phyloP scores from a whole-genome alignment of 75 land plant species.

The Chamaecyparis obtusa region DNA sequence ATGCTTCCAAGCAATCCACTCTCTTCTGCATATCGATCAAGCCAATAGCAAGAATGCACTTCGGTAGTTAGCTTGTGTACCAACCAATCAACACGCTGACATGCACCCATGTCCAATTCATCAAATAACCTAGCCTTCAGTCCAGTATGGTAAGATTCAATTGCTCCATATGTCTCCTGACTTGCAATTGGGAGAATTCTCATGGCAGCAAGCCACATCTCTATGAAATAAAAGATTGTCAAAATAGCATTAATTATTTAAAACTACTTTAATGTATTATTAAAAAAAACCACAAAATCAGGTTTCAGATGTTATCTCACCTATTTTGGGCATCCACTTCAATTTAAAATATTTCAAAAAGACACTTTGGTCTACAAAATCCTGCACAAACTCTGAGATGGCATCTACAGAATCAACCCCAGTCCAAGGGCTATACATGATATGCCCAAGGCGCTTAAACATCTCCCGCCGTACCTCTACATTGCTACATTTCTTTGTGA shows the following conservation, averaged over 20 bases:
- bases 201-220: constrained; percentile 73
- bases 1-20: constrained; percentile 52
- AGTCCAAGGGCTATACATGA: constrained; percentile 50
- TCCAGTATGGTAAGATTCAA: constrained; percentile 73
- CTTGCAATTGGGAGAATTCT: constrained; percentile 56
- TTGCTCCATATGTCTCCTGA: constrained; percentile 72
- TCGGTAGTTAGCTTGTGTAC: constrained; percentile 77
- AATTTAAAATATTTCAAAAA: constrained; percentile 68
- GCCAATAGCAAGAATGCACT: constrained; percentile 74
- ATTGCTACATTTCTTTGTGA: constrained; percentile 51
- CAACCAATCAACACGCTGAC: constrained; percentile 78
- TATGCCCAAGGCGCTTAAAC: constrained; percentile 61
- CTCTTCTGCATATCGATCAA: constrained; percentile 70
- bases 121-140: constrained; percentile 61
- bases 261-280: constrained; percentile 2
- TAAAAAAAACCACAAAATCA: not conserved
- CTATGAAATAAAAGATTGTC: constrained; percentile 22
- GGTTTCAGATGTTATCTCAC: constrained; percentile 25
- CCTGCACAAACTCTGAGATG: constrained; percentile 51
- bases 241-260: constrained; percentile 8
- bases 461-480: constrained; percentile 61
- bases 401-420: constrained; percentile 25
- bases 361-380: constrained; percentile 67
- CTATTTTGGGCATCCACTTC: constrained; percentile 74
- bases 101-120: constrained; percentile 58